A percentile compares a stretch with the other conserved stretches of the same genome.
These are phyloP conservation scores for Beta macrorhiza DNA, from an alignment of 179 eudicot species.

Conservation along the genomic window DNA sequence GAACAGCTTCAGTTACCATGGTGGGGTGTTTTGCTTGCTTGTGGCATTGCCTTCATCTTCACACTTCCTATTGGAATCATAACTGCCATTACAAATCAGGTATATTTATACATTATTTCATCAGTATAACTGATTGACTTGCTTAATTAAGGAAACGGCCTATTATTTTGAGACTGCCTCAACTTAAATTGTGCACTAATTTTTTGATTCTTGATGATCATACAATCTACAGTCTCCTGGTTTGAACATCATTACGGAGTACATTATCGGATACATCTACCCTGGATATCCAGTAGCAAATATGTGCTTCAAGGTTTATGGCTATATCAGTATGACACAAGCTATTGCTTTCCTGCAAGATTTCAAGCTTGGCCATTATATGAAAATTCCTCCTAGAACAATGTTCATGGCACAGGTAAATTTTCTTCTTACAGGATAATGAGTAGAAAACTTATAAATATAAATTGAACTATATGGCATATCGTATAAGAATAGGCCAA, in stretches of 20 bases:
- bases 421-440: neutral
- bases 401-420: slow-evolving; percentile 98
- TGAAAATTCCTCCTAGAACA: slow-evolving; percentile 92
- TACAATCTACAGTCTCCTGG: slow-evolving; percentile 59
- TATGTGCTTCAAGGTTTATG: slow-evolving; percentile 97
- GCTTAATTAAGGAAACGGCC: neutral
- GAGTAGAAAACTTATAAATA: neutral
- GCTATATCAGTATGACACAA: slow-evolving; percentile 91
- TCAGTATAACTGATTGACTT: neutral
- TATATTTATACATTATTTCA: slow-evolving; percentile 16
- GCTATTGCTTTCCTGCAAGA: slow-evolving; percentile 93
- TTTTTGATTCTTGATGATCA: neutral
- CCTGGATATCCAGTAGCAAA: slow-evolving; percentile 98
- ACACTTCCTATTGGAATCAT: slow-evolving; percentile 93
- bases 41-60: slow-evolving; percentile 75
- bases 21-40: slow-evolving; percentile 96
- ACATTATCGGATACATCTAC: slow-evolving; percentile 87
- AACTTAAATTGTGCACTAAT: neutral
- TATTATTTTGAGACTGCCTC: neutral
- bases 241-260: slow-evolving; percentile 91
- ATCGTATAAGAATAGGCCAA: too few relatives aligned
- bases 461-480: neutral
- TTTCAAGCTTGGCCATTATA: slow-evolving; percentile 96
- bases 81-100: slow-evolving; percentile 96
- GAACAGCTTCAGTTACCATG: slow-evolving; percentile 93